phyloP scores from a whole-genome alignment of 257 asterid species.

The Jacaranda mimosifolia region DNA sequence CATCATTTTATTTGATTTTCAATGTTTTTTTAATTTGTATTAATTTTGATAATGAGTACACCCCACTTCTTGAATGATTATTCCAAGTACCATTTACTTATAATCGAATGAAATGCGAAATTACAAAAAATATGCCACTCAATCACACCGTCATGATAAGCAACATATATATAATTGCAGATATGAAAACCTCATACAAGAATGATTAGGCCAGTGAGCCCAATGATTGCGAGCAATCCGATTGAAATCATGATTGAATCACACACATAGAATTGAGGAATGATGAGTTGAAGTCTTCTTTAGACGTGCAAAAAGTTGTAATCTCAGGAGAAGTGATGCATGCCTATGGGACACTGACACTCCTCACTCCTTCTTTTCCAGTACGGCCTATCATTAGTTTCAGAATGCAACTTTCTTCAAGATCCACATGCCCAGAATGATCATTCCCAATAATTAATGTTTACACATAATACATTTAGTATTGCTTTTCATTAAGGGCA shows the following conservation, averaged over 20 bases:
- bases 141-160: slow-evolving; percentile 28
- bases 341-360: slow-evolving; percentile 23
- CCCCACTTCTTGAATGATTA: too few species aligned
- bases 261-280: slow-evolving; percentile 51
- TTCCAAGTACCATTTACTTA: not conserved
- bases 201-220: slow-evolving; percentile 54
- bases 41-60: too few species aligned
- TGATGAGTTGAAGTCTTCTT: slow-evolving; percentile 48
- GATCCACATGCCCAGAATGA: slow-evolving; percentile 42
- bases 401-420: slow-evolving; percentile 15
- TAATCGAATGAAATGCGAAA: not conserved
- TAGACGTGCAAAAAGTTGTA: slow-evolving; percentile 56
- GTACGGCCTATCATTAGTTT: slow-evolving; percentile 39
- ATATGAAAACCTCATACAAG: slow-evolving; percentile 43
- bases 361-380: slow-evolving; percentile 4
- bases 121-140: not conserved
- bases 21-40: too few species aligned
- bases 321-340: slow-evolving; percentile 35
- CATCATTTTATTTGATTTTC: too few species aligned
- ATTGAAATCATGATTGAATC: slow-evolving; percentile 51
- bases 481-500: not conserved
- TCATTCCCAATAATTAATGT: not conserved
- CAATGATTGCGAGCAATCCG: slow-evolving; percentile 62
- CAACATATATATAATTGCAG: slow-evolving; percentile 14
- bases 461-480: too few species aligned